These are phyloP conservation scores for Beauveria sp. DNA, from an alignment of 2,329 filamentous ascomycete genomes.

Conservation along the genomic window DNA sequence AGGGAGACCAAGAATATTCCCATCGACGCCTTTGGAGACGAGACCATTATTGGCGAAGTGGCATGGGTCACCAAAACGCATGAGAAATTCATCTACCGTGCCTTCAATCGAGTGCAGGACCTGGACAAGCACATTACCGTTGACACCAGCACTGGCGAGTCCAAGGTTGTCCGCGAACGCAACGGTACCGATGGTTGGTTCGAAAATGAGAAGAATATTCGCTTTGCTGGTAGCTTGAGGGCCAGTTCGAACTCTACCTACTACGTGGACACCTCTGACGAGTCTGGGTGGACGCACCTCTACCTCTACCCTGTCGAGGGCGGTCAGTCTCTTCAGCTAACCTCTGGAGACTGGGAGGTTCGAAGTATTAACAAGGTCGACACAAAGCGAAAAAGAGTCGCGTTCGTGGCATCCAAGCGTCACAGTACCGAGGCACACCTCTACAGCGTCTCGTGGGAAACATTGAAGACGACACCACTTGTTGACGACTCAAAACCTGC, in stretches of 20 bases:
- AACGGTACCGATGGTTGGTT: conserved; percentile 56
- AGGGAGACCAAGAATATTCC: conserved; percentile 37
- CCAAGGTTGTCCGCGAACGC: conserved; percentile 36
- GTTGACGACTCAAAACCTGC: conserved; percentile 53
- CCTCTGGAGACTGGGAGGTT: conserved; percentile 60
- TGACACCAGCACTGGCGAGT: conserved; percentile 34
- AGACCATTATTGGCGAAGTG: conserved; percentile 60
- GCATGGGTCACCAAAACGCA: conserved; percentile 58
- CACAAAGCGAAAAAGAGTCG: conserved; percentile 44
- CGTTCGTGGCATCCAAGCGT: conserved; percentile 57
- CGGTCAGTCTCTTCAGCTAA: conserved; percentile 49
- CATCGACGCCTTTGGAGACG: conserved; percentile 51
- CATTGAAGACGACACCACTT: conserved; percentile 45
- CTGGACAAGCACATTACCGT: conserved; percentile 54
- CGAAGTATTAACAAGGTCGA: conserved; percentile 52
- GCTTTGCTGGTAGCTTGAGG: conserved; percentile 43
- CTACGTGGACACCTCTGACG: conserved; percentile 61
- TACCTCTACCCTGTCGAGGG: conserved; percentile 55
- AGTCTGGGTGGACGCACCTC: conserved; percentile 61
- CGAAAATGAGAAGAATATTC: conserved; percentile 49
- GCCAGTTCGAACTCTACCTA: conserved; percentile 32
- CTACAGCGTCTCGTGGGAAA: conserved; percentile 56
- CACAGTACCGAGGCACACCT: conserved; percentile 62
- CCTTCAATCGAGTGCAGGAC: conserved; percentile 63
- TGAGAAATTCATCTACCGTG: conserved; percentile 53